Conservation (phyloP, 768 basidiomycete genomes). For the Favolaschia claudopus region DNA sequence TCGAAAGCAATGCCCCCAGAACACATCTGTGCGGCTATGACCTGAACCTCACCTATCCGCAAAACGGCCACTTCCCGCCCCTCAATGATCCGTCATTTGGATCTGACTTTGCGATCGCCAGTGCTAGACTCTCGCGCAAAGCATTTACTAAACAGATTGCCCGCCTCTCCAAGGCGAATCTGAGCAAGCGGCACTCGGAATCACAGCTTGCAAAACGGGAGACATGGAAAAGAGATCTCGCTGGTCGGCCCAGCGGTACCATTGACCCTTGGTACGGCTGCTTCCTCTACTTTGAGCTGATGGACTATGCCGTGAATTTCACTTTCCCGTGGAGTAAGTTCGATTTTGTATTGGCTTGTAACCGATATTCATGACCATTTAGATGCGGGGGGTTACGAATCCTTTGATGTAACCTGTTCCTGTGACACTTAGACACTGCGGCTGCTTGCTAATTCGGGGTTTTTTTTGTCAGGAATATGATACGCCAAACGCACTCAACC, state of each 20-base stretch:
- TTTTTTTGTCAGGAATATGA: conserved; percentile 50
- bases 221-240: conserved; percentile 57
- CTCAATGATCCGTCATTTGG: conserved; percentile 33
- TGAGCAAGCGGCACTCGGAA: conserved; percentile 31
- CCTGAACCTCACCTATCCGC: conserved; percentile 73
- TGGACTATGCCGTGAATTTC: conserved; percentile 77
- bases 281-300: conserved; percentile 64
- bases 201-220: conserved; percentile 30
- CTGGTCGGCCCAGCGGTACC: conserved; percentile 57
- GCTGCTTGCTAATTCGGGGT: too few relatives aligned
- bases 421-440: not conserved
- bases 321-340: conserved; percentile 64
- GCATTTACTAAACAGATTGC: conserved; percentile 17
- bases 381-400: too few relatives aligned
- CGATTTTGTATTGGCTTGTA: too few relatives aligned
- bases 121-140: conserved; percentile 27
- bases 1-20: conserved; percentile 44
- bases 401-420: conserved; percentile 43
- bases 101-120: conserved; percentile 18
- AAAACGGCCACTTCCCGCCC: conserved; percentile 59
- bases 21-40: conserved; percentile 68
- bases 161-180: conserved; percentile 14
- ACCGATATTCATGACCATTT: too few relatives aligned
- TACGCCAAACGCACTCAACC: conserved; percentile 63
- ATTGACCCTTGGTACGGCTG: conserved; percentile 70